Base-by-base conservation (phyloP, 345 rosid genomes). In the Linum tenue region DNA sequence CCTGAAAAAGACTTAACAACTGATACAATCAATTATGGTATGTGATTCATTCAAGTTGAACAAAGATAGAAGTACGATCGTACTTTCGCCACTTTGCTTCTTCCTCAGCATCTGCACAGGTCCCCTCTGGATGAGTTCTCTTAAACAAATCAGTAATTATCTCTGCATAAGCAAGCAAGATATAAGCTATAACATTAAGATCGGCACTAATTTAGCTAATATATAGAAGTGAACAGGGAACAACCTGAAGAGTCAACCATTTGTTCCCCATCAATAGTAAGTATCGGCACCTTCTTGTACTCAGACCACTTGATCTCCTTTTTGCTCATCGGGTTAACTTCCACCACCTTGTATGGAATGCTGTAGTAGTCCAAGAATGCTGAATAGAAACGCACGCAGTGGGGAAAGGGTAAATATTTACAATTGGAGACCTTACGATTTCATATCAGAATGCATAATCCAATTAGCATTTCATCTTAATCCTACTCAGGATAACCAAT, bases 271-370 rank as follows among this genome's bases (percentile, higher is more conserved):
- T 90, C 97, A 51, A 88, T 80, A 17, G 75, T 83, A 67, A 92
- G 78, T 66, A 88, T 83, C 35, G 97, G 98, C 69, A 92, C 98
- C 77, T 92, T 92, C 87, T 84, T 88, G 75, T 90, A 90, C 60
- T 86, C 89, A 77, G 97, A 90, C 96, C 95, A 92, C 82, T 88
- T 92, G 63, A 92, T 86, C 81, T 92, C 97, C 69, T 90, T 92
- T 69, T 90, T 94, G 69, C 70, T 84, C 55, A 94, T 80, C 31
- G 97, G 96, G 71, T 90, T 85, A 69, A 90, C 99, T 77, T 90
- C 99, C 77, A 94, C 95, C 68, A 88, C 77, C 80, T 86, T 88
- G 87, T 94, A 88, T 0, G 96, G 89, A 64, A 94, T 85, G 39
- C 81, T 82, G 64, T 90, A 70, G 73, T 75, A 94, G 77, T 94